Conservation (phyloP, 1,284 basidiomycete species). For the Fomitopsis pinicola region DNA sequence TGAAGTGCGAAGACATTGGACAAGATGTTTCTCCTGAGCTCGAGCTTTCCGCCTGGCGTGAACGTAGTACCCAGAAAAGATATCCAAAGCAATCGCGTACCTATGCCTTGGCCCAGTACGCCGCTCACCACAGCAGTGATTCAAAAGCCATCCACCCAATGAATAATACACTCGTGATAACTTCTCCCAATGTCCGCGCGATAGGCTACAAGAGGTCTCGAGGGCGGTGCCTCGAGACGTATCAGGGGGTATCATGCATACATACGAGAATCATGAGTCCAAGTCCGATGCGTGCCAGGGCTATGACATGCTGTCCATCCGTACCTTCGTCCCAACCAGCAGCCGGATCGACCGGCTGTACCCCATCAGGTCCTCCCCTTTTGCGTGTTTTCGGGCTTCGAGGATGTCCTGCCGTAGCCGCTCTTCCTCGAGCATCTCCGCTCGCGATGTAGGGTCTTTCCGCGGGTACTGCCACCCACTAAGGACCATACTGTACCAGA, state of each 20-base stretch:
- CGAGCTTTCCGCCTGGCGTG: too few relatives aligned
- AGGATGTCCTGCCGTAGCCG: conserved; percentile 59
- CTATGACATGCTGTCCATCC: not conserved
- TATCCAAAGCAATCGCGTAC: too few relatives aligned
- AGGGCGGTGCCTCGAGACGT: not conserved
- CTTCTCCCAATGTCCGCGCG: not conserved
- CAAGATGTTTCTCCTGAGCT: too few relatives aligned
- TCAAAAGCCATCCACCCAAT: not conserved
- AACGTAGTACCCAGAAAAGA: too few relatives aligned
- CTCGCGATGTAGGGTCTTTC: conserved; percentile 59
- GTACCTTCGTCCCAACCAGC: conserved; percentile 55
- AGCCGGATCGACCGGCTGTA: conserved; percentile 58
- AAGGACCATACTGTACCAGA: conserved; percentile 62
- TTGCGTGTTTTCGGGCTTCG: conserved; percentile 51
- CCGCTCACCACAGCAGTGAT: not conserved
- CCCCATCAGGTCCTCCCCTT: conserved; percentile 50
- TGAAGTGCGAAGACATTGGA: too few relatives aligned
- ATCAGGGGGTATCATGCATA: not conserved
- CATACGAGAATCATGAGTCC: not conserved
- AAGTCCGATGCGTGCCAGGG: not conserved
- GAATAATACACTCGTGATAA: not conserved
- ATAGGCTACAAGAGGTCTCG: not conserved
- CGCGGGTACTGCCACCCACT: conserved; percentile 60
- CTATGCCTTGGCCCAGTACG: too few relatives aligned
- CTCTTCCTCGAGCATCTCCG: conserved; percentile 65